Percentiles rank a stretch among this genome's conserved stretches.
These are phyloP conservation scores for Huntiella omanensis DNA, from an alignment of 2,329 filamentous ascomycete genomes.

Conservation along the genomic window DNA sequence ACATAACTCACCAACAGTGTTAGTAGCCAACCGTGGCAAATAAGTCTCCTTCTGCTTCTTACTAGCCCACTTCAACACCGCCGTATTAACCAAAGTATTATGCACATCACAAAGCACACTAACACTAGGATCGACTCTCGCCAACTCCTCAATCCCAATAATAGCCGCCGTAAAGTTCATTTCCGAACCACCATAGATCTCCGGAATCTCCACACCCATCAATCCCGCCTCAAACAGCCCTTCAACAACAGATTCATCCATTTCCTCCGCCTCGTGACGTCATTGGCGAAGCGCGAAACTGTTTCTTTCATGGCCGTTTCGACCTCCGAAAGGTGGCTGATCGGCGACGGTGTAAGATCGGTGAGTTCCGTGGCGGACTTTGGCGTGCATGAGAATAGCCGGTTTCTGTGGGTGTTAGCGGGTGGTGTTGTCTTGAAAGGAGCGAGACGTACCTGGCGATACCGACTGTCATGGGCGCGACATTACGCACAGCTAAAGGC, in stretches of 20 bases:
- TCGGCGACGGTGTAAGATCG: slow-evolving; percentile 72
- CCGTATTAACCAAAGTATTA: slow-evolving; percentile 94
- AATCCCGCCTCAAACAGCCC: slow-evolving; percentile 92
- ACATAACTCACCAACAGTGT: slow-evolving; percentile 43
- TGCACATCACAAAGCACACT: slow-evolving; percentile 93
- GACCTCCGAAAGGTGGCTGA: slow-evolving; percentile 79
- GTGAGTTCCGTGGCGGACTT: slow-evolving; percentile 37
- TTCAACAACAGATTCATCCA: slow-evolving; percentile 78
- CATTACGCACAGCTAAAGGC: too few species aligned
- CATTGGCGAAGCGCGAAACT: slow-evolving; percentile 77
- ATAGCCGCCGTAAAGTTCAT: slow-evolving; percentile 99
- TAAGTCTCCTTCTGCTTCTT: slow-evolving; percentile 64
- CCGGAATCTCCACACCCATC: slow-evolving; percentile 94
- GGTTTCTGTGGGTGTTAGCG: too few species aligned
- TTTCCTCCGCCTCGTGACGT: slow-evolving; percentile 74
- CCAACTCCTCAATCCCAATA: slow-evolving; percentile 91
- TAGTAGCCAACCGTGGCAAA: slow-evolving; percentile 74
- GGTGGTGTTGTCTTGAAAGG: too few species aligned
- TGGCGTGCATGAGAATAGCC: too few species aligned
- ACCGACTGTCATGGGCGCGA: too few species aligned
- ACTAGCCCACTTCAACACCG: slow-evolving; percentile 69
- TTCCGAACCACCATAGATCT: slow-evolving; percentile 87
- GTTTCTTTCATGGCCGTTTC: slow-evolving; percentile 78
- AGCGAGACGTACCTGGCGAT: too few species aligned
- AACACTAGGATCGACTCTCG: slow-evolving; percentile 82